Evolutionary conservation across 371 early-diverging fungal species (phyloP).

Genomic region (Encephalitozoon romaleae): DNA sequence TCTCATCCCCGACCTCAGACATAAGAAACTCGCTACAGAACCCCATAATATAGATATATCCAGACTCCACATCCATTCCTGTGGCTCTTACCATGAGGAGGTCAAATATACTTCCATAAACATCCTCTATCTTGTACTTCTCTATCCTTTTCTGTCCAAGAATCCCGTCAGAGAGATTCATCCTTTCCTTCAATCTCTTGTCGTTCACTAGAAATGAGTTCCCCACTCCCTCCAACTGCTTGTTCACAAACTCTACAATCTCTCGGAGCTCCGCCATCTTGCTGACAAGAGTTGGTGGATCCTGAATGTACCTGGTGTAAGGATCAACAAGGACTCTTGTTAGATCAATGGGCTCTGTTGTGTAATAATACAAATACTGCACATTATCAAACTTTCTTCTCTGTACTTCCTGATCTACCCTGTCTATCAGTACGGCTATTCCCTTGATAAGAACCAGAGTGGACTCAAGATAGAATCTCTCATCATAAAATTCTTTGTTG

Average conservation of each 20-base stretch:
- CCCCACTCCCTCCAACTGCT: not conserved
- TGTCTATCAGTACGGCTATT: conserved; percentile 12
- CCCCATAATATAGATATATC: not conserved
- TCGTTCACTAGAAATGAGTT: not conserved
- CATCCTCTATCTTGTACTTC: not conserved
- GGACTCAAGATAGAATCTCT: not conserved
- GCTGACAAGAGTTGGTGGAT: not conserved
- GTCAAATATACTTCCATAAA: not conserved
- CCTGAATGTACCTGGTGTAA: not conserved
- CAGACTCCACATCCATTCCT: not conserved
- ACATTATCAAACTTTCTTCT: not conserved
- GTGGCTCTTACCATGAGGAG: not conserved
- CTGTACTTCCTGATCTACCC: not conserved
- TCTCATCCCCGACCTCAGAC: not conserved
- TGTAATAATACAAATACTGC: conserved; percentile 7
- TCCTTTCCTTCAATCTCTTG: not conserved
- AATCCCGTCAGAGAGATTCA: not conserved
- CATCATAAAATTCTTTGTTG: not conserved
- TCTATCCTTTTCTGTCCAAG: conserved; percentile 1
- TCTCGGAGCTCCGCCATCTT: not conserved
- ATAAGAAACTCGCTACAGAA: conserved; percentile 3
- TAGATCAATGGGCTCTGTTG: not conserved
- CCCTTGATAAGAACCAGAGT: conserved; percentile 4
- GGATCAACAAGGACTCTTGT: not conserved
- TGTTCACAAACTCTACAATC: conserved; percentile 2